Percentiles rank a stretch among this genome's conserved stretches.
Conservation (phyloP, 2,329 filamentous ascomycete species). For the Ascochyta koolunga region DNA sequence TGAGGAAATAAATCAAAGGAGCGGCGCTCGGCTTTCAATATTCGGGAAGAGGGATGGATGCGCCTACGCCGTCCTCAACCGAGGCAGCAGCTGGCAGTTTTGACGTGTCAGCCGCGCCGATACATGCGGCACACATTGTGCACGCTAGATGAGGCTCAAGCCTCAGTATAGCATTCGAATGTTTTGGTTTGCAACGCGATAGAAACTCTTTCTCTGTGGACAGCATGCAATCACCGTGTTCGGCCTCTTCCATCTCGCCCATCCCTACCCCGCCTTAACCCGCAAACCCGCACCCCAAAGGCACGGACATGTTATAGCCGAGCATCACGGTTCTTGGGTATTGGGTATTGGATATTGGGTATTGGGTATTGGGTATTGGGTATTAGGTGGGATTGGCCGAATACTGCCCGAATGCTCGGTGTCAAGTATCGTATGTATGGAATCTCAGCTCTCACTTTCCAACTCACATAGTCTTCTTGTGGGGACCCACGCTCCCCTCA, state of each 20-base stretch:
- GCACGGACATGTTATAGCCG: conserved; percentile 13
- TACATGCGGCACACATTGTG: conserved; percentile 1
- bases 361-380: no score
- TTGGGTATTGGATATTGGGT: no score
- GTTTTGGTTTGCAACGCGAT: background rate
- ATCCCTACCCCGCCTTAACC: conserved; percentile 15
- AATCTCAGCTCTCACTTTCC: no score
- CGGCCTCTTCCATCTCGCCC: background rate
- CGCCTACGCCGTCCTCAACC: conserved; percentile 37
- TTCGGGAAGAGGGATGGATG: conserved; percentile 32
- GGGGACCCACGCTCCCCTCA: conserved; percentile 44
- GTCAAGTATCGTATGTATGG: no score
- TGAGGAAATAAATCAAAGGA: conserved; percentile 29
- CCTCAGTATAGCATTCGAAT: background rate
- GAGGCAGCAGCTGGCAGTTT: conserved; percentile 31
- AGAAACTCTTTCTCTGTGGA: no score
- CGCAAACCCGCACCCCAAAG: conserved; percentile 7
- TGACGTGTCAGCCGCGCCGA: conserved; percentile 17
- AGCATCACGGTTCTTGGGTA: conserved; percentile 6
- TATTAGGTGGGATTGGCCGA: no score
- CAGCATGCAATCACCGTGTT: background rate
- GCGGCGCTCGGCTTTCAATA: conserved; percentile 32
- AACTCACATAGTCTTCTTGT: conserved; percentile 35
- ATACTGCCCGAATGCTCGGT: background rate
- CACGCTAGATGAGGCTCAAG: conserved; percentile 14